These are phyloP conservation scores for Capsicum rhomboideum DNA, from an alignment of 257 asterid genomes.

Conservation along the genomic window DNA sequence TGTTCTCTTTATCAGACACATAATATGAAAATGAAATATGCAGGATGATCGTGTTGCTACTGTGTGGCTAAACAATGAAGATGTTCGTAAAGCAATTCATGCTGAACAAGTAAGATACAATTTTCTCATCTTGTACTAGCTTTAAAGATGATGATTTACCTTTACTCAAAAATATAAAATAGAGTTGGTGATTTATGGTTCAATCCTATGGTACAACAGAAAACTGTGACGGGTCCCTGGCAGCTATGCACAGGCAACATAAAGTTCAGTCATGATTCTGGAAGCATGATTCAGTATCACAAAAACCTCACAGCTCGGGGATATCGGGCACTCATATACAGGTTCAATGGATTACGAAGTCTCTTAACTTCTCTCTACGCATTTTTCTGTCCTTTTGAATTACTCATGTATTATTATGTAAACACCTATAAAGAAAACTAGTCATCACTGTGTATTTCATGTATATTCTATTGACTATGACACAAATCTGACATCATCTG, in stretches of 20 bases:
- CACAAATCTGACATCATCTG: not conserved
- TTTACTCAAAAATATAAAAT: not conserved
- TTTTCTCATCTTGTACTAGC: constrained; percentile 2
- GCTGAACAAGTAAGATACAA: constrained; percentile 60
- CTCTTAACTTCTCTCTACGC: not conserved
- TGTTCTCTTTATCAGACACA: not conserved
- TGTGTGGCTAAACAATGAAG: constrained; percentile 70
- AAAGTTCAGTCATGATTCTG: constrained; percentile 46
- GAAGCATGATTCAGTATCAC: constrained; percentile 94
- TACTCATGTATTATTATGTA: not conserved
- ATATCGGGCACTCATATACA: constrained; percentile 74
- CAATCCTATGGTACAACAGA: constrained; percentile 27
- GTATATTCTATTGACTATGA: not conserved
- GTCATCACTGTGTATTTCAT: not conserved
- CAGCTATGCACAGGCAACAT: constrained; percentile 66
- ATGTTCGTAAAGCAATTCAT: constrained; percentile 80
- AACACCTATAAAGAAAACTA: not conserved
- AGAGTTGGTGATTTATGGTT: not conserved
- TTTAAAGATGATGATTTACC: constrained; percentile 4
- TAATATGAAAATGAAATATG: constrained; percentile 5
- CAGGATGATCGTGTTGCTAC: constrained; percentile 80
- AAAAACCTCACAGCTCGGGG: constrained; percentile 74
- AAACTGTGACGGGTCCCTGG: constrained; percentile 41
- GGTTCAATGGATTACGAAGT: constrained; percentile 17
- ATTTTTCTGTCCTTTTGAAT: not conserved